Percentiles rank a stretch among this genome's conserved stretches.
These are phyloP conservation scores for Populus tremula DNA, from an alignment of 345 rosid species.

Conservation along the genomic window DNA sequence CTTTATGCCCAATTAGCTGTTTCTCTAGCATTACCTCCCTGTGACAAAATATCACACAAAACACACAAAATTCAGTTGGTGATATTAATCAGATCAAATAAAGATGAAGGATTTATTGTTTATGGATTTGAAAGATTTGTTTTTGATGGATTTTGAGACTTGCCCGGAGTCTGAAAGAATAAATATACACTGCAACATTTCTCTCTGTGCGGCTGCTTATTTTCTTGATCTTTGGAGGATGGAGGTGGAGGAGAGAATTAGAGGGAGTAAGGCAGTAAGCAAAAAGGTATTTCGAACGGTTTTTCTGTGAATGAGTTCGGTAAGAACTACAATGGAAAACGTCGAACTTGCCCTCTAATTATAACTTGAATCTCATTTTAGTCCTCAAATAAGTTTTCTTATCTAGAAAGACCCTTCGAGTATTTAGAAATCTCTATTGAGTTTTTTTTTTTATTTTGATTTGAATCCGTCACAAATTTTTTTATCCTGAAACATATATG, in stretches of 20 bases:
- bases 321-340: not conserved
- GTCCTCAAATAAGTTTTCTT: not conserved
- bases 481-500: no score
- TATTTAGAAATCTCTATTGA: not conserved
- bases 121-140: slow-evolving; percentile 5
- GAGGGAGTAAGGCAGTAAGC: not conserved
- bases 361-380: not conserved
- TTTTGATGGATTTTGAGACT: not conserved
- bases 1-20: slow-evolving; percentile 91
- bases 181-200: slow-evolving; percentile 94
- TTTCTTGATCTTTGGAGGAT: not conserved
- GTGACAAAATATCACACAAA: slow-evolving; percentile 12
- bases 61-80: not conserved
- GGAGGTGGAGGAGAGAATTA: slow-evolving; percentile 2
- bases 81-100: not conserved
- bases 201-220: not conserved
- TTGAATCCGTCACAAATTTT: no score
- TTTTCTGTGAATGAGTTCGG: not conserved
- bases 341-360: not conserved
- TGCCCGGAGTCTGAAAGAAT: slow-evolving; percentile 95
- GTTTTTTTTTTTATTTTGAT: not conserved
- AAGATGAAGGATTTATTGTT: not conserved
- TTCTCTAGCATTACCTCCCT: slow-evolving; percentile 98
- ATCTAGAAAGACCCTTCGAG: not conserved
- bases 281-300: not conserved